Percentiles rank a stretch among this genome's conserved stretches.
Evolutionary conservation across 305 asterid species (phyloP).

Genomic region (Solanum hybrid): DNA sequence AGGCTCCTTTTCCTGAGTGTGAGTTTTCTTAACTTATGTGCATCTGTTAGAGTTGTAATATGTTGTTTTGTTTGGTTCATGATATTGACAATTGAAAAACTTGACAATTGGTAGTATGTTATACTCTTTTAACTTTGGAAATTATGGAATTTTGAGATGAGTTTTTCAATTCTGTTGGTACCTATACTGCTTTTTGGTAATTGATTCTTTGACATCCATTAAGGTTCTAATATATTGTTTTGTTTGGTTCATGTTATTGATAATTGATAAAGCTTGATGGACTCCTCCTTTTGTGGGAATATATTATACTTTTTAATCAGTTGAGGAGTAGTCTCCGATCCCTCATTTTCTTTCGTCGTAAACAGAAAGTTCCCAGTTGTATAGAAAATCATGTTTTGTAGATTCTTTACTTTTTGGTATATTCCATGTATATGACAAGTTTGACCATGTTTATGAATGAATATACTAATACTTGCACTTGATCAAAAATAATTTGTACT

Average conservation of each 20-base stretch:
- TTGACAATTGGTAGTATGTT: not conserved
- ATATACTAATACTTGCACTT: not conserved
- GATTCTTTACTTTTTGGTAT: not conserved
- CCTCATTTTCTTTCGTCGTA: not conserved
- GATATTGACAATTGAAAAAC: not conserved
- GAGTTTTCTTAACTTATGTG: conserved; percentile 22
- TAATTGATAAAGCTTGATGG: not conserved
- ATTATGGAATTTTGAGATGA: not conserved
- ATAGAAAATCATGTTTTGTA: not conserved
- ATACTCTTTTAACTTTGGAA: not conserved
- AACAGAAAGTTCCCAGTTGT: not conserved
- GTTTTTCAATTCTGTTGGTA: not conserved
- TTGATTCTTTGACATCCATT: not conserved
- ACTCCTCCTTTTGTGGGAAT: not conserved
- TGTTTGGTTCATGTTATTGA: not conserved
- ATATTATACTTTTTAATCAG: not conserved
- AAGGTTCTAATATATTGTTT: not conserved
- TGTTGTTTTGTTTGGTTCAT: not conserved
- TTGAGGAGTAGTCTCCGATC: not conserved
- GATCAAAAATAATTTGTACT: not conserved
- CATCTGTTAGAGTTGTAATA: not conserved
- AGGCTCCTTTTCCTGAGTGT: conserved; percentile 71
- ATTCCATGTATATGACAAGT: not conserved
- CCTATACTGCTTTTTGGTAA: not conserved
- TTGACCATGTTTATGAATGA: not conserved